These are phyloP conservation scores for Lipomyces chichibuensis DNA, from an alignment of 805 yeast genomes.

Conservation along the genomic window DNA sequence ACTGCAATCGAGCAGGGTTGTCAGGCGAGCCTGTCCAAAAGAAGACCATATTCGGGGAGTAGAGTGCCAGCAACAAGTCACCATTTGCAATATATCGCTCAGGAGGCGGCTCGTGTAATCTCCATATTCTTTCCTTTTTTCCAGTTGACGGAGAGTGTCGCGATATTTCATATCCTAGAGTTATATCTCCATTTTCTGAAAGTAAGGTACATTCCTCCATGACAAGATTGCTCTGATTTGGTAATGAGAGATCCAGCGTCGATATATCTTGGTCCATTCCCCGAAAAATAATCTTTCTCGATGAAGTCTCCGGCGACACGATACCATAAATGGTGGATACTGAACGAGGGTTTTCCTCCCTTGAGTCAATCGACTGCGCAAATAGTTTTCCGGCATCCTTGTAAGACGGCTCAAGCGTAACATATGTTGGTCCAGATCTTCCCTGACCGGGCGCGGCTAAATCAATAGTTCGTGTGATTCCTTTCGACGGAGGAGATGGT, in stretches of 20 bases:
- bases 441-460: conserved; percentile 20
- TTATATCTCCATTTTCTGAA: conserved; percentile 7
- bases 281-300: conserved; percentile 5
- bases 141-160: conserved; percentile 10
- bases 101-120: conserved; percentile 16
- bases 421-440: conserved; percentile 17
- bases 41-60: conserved; percentile 28
- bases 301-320: conserved; percentile 6
- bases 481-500: conserved; percentile 2
- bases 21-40: conserved; percentile 23
- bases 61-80: conserved; percentile 16
- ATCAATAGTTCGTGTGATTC: conserved; percentile 13
- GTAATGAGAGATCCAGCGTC: conserved; percentile 11
- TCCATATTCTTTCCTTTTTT: conserved; percentile 10
- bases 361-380: conserved; percentile 5
- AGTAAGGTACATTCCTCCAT: conserved; percentile 14
- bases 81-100: conserved; percentile 19
- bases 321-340: conserved; percentile 4
- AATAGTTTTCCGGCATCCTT: conserved; percentile 12
- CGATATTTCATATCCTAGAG: conserved; percentile 10
- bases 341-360: conserved; percentile 9
- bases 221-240: conserved; percentile 20
- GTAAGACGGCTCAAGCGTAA: conserved; percentile 11
- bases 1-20: conserved; percentile 23
- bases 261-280: conserved; percentile 16